Percentiles rank a stretch among this genome's conserved stretches.
These are phyloP conservation scores for Myxozyma neglecta DNA, from an alignment of 805 yeast species.

Conservation along the genomic window DNA sequence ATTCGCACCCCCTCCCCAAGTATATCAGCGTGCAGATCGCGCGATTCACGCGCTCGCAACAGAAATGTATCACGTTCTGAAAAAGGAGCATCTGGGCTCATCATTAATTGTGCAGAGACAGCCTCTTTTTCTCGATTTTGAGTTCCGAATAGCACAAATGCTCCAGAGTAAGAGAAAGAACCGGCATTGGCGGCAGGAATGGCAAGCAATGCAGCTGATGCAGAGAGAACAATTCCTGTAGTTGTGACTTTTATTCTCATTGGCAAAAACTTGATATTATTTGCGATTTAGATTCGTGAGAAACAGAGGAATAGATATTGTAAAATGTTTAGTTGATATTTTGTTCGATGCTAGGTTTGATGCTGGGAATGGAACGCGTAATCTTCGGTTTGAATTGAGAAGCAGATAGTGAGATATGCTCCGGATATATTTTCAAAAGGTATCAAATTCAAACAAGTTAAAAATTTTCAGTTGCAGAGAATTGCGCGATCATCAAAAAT, in stretches of 20 bases:
- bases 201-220: not conserved
- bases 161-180: not conserved
- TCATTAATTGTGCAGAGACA: not conserved
- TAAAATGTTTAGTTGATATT: too few relatives aligned
- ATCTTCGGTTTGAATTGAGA: too few relatives aligned
- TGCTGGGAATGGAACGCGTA: too few relatives aligned
- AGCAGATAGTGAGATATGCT: too few relatives aligned
- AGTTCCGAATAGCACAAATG: slow-evolving; percentile 2
- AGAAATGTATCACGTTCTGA: not conserved
- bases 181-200: slow-evolving; percentile 1
- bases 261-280: not conserved
- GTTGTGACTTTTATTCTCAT: not conserved
- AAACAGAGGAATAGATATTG: too few relatives aligned
- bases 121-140: slow-evolving; percentile 8
- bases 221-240: not conserved
- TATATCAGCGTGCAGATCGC: too few relatives aligned
- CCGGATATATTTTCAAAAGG: too few relatives aligned
- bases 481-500: too few relatives aligned
- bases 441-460: too few relatives aligned
- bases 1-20: not conserved
- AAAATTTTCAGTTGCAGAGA: too few relatives aligned
- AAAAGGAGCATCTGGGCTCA: not conserved
- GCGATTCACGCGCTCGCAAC: not conserved
- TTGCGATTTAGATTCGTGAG: too few relatives aligned
- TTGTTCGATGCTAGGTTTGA: too few relatives aligned